These are phyloP conservation scores for Candida nitratophila DNA, from an alignment of 805 yeast genomes.

Conservation along the genomic window DNA sequence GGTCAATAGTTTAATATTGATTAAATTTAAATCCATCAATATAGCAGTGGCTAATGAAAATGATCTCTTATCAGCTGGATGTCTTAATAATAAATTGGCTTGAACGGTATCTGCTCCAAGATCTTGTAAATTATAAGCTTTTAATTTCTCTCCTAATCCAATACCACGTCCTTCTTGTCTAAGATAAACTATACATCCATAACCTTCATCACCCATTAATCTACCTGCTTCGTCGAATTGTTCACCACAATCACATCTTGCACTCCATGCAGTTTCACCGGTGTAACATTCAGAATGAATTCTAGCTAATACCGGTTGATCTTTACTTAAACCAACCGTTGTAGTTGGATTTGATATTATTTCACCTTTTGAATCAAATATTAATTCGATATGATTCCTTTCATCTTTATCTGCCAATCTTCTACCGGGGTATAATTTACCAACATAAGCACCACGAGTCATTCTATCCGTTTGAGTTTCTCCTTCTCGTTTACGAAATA, in stretches of 20 bases:
- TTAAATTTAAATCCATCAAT: conserved; percentile 70
- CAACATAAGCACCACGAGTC: conserved; percentile 98
- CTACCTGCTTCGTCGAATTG: conserved; percentile 98
- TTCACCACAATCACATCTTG: conserved; percentile 98
- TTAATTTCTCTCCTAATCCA: conserved; percentile 94
- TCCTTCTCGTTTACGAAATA: conserved; percentile 52
- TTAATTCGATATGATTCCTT: conserved; percentile 26
- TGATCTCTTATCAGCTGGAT: conserved; percentile 97
- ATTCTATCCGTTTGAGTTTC: conserved; percentile 90
- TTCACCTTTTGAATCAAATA: conserved; percentile 35
- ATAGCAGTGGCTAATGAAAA: conserved; percentile 94
- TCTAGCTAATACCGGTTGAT: conserved; percentile 60
- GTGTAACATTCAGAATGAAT: conserved; percentile 98
- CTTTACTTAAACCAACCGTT: conserved; percentile 17
- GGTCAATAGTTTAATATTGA: conserved; percentile 70
- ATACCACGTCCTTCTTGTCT: conserved; percentile 99
- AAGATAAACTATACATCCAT: conserved; percentile 90
- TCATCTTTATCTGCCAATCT: conserved; percentile 57
- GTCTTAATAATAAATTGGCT: conserved; percentile 86
- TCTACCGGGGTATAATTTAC: conserved; percentile 85
- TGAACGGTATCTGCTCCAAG: conserved; percentile 98
- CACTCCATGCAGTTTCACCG: conserved; percentile 99
- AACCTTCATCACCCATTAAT: conserved; percentile 78
- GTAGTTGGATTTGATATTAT: conserved; percentile 18
- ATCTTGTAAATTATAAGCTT: conserved; percentile 95